Evolutionary conservation across 73 alveolate genomes (phyloP).

Genomic region (Paraurostyla sp.): DNA sequence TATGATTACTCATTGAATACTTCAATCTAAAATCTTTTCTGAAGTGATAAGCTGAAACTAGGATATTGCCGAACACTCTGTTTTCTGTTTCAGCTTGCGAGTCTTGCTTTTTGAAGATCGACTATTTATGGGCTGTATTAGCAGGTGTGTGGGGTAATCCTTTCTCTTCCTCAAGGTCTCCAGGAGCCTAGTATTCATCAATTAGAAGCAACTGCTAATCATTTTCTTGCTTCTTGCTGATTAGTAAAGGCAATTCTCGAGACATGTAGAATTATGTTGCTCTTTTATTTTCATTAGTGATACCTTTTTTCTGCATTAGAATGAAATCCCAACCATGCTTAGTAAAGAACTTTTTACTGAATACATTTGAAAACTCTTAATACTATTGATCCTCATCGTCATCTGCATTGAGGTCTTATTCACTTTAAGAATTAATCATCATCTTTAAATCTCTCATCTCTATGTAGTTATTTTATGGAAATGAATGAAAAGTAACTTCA

Average conservation of each 20-base stretch:
- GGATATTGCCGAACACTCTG: slow-evolving; percentile 35
- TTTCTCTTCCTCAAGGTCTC: neutral
- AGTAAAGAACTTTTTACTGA: slow-evolving; percentile 45
- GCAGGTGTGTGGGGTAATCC: too few species aligned
- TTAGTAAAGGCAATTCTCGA: slow-evolving; percentile 8
- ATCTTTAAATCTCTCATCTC: slow-evolving; percentile 23
- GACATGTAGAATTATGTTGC: slow-evolving; percentile 36
- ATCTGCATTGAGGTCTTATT: slow-evolving; percentile 25
- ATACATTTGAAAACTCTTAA: neutral
- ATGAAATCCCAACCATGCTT: slow-evolving; percentile 69
- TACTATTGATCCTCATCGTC: slow-evolving; percentile 5
- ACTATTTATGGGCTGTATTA: slow-evolving; percentile 15
- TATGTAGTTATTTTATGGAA: slow-evolving; percentile 35
- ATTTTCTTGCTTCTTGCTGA: neutral
- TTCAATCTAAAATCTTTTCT: slow-evolving; percentile 45
- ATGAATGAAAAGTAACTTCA: slow-evolving; percentile 39
- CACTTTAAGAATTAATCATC: slow-evolving; percentile 13
- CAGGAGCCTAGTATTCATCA: neutral
- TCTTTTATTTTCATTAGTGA: slow-evolving; percentile 51
- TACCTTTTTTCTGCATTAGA: slow-evolving; percentile 24
- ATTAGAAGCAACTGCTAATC: neutral
- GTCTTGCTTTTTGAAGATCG: slow-evolving; percentile 24
- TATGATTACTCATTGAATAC: slow-evolving; percentile 32
- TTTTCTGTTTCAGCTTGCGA: neutral
- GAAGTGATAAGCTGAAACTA: slow-evolving; percentile 49